Conservation (phyloP, 345 rosid genomes). For the Brassica napus region Da-Ae NC_063446.1:38779501-38780000, state of each 20-base stretch:
- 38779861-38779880: not conserved
- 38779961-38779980: no score
- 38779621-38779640: not conserved
- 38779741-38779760: slow-evolving; percentile 14
- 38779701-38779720: slow-evolving; percentile 23
- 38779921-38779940: no score
- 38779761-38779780: slow-evolving; percentile 24
- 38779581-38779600: not conserved
- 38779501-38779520: not conserved
- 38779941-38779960: no score
- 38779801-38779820: not conserved
- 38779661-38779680: not conserved
- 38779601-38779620: not conserved
- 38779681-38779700: not conserved
- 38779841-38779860: not conserved
- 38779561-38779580: not conserved
- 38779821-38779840: not conserved
- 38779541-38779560: not conserved
- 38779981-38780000: no score
- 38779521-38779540: not conserved
- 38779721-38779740: slow-evolving; percentile 6
- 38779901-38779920: no score
- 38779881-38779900: not conserved
- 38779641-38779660: not conserved
- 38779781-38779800: not conserved